Base-by-base conservation (phyloP, 2,329 filamentous ascomycete species). In the Colletotrichum sp. region DNA sequence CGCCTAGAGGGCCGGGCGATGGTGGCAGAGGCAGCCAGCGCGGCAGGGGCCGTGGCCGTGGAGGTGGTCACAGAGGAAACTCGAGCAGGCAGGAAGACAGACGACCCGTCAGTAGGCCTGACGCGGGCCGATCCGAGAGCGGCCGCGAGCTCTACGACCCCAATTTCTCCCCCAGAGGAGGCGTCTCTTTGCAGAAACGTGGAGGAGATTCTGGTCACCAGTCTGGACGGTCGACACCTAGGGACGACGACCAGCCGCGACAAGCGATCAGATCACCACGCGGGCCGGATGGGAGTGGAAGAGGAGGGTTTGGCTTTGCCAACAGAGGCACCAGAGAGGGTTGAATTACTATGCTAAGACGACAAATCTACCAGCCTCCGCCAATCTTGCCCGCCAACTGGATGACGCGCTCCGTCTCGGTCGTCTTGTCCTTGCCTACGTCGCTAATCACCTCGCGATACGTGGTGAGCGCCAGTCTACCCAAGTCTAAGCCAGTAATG, bases 381-480 rank as follows among this genome's bases (percentile, higher is more conserved):
- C 96, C 97, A 80, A 96, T 94, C 85, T 96, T 97, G 72, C 95
- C 93, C 63, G 96, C 96, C 81, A 99, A 89, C 82, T 97, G 95
- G 74, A 96, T 94, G 55, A 98, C 96, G 75, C 93, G 92, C 82
- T 98, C 94, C 59, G 94, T 93, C 82, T 96, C 94, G 75, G 89
- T 88, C 84, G 88, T 81, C 83, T 90, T 87, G 78, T 91, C 89
- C 86, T 97, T 98, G 67, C 97, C 97, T 59, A 99, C 95, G 83
- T 99, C 95, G 86, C 96, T 98, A 80, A 98, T 93, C 26, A 99
- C 96, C 85, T 96, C 93, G 77, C 97, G 92, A 87, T 95, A 99
- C 67, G 92, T 98, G 73, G 97, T 99, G 84, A 94, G 95, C 73
- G 93, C 92, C 81, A 99, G 87, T 82, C 90, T 95, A 77, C 93